These are phyloP conservation scores for Gymnopus androsaceus DNA, from an alignment of 1,284 basidiomycete species.

Conservation along the genomic window DNA sequence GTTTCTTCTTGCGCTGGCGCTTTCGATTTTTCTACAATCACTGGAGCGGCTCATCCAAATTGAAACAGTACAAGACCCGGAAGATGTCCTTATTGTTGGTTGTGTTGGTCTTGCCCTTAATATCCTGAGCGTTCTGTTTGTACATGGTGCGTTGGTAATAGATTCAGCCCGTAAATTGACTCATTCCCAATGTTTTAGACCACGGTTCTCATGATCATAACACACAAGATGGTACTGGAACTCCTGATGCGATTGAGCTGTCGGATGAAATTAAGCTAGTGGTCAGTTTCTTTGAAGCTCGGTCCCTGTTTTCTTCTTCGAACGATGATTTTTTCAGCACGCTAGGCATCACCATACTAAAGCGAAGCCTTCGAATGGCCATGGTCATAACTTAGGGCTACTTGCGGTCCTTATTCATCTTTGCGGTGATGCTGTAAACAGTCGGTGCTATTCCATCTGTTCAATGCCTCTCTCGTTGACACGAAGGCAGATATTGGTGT, in stretches of 20 bases:
- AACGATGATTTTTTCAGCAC: slow-evolving; percentile 33
- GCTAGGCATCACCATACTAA: slow-evolving; percentile 45
- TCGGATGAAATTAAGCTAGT: slow-evolving; percentile 11
- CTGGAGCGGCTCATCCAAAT: slow-evolving; percentile 49
- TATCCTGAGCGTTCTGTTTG: slow-evolving; percentile 42
- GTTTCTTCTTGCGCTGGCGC: slow-evolving; percentile 48
- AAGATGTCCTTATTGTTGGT: slow-evolving; percentile 42
- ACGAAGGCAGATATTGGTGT: slow-evolving; percentile 43
- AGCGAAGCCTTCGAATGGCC: slow-evolving; percentile 32
- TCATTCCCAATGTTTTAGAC: background rate
- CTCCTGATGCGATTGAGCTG: background rate
- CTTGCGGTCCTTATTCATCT: slow-evolving; percentile 47
- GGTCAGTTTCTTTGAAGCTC: background rate
- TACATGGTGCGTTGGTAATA: slow-evolving; percentile 36
- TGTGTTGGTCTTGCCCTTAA: slow-evolving; percentile 47
- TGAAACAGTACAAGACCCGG: slow-evolving; percentile 32
- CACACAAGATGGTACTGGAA: background rate
- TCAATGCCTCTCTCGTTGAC: background rate
- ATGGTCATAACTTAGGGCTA: slow-evolving; percentile 42
- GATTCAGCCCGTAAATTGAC: background rate
- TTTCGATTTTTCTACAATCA: slow-evolving; percentile 51
- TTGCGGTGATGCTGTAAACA: slow-evolving; percentile 49
- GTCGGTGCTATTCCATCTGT: slow-evolving; percentile 27
- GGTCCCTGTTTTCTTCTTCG: background rate
- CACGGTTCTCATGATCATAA: slow-evolving; percentile 9